Conservation (phyloP, 2,329 filamentous ascomycete genomes). For the Microdochium nivale region DNA sequence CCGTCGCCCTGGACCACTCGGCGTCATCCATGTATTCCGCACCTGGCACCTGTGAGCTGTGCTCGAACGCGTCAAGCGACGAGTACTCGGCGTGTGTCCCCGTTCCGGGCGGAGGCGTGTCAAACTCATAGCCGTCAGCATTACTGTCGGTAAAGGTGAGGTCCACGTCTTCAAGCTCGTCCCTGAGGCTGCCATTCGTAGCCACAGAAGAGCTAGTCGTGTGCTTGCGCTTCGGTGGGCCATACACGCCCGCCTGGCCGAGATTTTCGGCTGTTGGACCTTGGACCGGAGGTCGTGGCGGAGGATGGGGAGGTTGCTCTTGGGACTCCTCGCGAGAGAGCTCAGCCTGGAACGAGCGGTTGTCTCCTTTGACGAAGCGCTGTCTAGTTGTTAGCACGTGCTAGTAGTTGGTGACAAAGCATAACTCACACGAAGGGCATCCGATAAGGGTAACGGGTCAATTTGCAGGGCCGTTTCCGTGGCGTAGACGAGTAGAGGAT, state of each 20-base stretch:
- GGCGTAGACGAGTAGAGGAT: conserved; percentile 43
- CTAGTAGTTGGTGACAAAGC: not conserved
- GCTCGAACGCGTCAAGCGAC: conserved; percentile 1
- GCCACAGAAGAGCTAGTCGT: conserved; percentile 19
- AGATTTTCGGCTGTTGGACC: not conserved
- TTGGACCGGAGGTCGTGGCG: not conserved
- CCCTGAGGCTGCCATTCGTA: conserved; percentile 16
- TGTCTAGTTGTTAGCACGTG: conserved; percentile 16
- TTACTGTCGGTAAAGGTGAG: conserved; percentile 12
- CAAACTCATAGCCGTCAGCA: not conserved
- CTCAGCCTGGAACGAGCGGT: conserved; percentile 42
- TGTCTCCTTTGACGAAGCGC: conserved; percentile 42
- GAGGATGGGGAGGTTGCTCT: conserved; percentile 2
- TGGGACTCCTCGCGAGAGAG: conserved; percentile 24
- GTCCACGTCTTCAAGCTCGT: conserved; percentile 14
- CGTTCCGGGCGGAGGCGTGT: not conserved
- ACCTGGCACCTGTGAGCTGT: not conserved
- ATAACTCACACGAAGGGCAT: conserved; percentile 23
- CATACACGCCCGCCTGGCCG: not conserved
- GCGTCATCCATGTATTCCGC: not conserved
- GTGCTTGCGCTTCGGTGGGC: conserved; percentile 14
- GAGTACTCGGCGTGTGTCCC: not conserved
- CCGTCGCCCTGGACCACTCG: not conserved
- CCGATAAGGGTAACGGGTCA: conserved; percentile 26
- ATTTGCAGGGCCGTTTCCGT: conserved; percentile 36